Percentiles rank a stretch among this genome's conserved stretches.
phyloP scores from a whole-genome alignment of 2,329 filamentous ascomycete genomes.

The Purpureocillium lavendulum region DNA sequence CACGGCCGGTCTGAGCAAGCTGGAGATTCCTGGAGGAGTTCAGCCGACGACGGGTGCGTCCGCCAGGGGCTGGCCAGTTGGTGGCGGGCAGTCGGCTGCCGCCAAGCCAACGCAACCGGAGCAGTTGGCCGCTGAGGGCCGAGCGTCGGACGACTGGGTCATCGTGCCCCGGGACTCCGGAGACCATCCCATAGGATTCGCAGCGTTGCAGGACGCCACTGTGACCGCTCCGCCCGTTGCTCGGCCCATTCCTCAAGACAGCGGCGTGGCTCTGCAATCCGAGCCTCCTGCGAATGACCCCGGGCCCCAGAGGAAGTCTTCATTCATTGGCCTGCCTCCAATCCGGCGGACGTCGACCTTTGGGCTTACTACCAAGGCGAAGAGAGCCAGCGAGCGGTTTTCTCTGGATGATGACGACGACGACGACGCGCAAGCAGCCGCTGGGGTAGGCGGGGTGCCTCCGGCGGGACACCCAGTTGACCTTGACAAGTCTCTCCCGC shows the following conservation, averaged over 20 bases:
- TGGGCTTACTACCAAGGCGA: conserved; percentile 27
- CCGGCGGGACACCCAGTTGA: not conserved
- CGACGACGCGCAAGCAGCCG: not conserved
- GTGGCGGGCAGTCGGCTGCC: no score
- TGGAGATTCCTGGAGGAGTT: conserved; percentile 7
- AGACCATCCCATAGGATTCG: not conserved
- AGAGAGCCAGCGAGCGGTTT: conserved; percentile 23
- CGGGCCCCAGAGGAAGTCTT: conserved; percentile 33
- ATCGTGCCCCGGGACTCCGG: conserved; percentile 17
- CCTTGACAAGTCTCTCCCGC: not conserved
- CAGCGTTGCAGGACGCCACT: no score
- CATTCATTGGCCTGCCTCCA: conserved; percentile 49
- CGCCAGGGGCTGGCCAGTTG: no score
- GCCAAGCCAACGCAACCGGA: not conserved
- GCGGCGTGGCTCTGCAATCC: conserved; percentile 8
- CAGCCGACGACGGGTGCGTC: not conserved
- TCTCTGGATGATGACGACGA: conserved; percentile 26
- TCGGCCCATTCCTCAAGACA: conserved; percentile 3
- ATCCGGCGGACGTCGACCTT: conserved; percentile 52
- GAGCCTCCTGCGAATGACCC: conserved; percentile 10
- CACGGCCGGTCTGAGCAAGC: conserved; percentile 6
- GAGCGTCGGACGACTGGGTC: conserved; percentile 19
- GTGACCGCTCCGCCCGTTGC: not conserved
- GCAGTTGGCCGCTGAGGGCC: conserved; percentile 1
- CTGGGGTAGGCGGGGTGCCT: not conserved